Evolutionary conservation across 2,329 filamentous ascomycete genomes (phyloP), one percentile per base, ranked within the genome.

Genomic region (Curvularia spicifera): DNA sequence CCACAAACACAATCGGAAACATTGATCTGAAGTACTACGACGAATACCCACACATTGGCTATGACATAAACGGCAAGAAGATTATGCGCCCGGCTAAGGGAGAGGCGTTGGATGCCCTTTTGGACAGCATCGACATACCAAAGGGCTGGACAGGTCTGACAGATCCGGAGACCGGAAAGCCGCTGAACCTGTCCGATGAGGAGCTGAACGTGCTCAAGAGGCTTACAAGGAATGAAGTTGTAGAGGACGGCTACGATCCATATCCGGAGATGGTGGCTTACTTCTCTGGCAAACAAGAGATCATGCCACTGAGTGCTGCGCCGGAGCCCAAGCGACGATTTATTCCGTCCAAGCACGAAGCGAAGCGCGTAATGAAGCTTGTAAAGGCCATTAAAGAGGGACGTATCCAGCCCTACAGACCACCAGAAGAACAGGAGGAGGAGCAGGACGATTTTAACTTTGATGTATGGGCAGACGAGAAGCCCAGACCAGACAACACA

Each of bases 51-150:
- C 95, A 99, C 76, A 97, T 99, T 74, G 95, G 95, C 59, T 99
- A 99, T 79, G 91, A 97, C 71, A 98, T 99, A 81, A 96, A 99
- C 77, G 95, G 95, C 77, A 97, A 96, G 85, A 96, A 91, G 78
- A 97, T 99, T 64, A 91, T 97, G 88, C 90, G 95, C 51, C 95
- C 95, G 6, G 95, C 96, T 4, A 94, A 93, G 67, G 94, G 94
- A 51, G 90, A 97, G 75, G 95, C 95, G 35, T 81, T 99, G 31
- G 95, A 99, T 81, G 92, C 93, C 12, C 84, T 99, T 43, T 83
- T 99, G 9, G 94, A 99, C 71, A 97, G 91, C 78, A 99, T 99
- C 70, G 95, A 99, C 73, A 83, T 99, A 35, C 95, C 95, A 13
- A 93, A 97, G 82, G 95, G 94, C 64, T 99, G 93, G 93, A 99